A percentile compares a stretch with the other conserved stretches of the same genome.
These are phyloP conservation scores for Arthrobotrys entomopaga DNA, from an alignment of 2,329 filamentous ascomycete species.

Conservation along the genomic window DNA sequence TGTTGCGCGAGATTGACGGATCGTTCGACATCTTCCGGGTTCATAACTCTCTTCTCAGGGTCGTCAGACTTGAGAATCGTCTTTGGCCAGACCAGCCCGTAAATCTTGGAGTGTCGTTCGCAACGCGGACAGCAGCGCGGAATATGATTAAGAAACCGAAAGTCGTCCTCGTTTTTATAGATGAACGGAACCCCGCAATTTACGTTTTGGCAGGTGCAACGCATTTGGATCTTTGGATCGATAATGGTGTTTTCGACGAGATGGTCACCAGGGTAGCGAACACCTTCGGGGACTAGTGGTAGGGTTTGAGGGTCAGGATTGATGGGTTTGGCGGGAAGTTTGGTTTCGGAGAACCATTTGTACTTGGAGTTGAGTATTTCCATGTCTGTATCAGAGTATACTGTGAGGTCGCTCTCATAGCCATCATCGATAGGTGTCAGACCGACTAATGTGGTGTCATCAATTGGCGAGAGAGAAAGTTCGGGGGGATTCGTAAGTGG, in stretches of 20 bases:
- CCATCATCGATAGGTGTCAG: slow-evolving; percentile 29
- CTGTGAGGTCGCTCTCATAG: slow-evolving; percentile 51
- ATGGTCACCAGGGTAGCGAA: slow-evolving; percentile 46
- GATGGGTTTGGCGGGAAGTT: slow-evolving; percentile 34
- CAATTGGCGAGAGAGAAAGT: slow-evolving; percentile 6
- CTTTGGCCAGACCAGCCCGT: slow-evolving; percentile 96
- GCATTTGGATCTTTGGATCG: slow-evolving; percentile 49
- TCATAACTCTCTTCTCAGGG: slow-evolving; percentile 64
- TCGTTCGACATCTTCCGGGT: slow-evolving; percentile 48
- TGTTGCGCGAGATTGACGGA: slow-evolving; percentile 45
- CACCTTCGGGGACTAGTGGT: slow-evolving; percentile 44
- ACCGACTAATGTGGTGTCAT: slow-evolving; percentile 2
- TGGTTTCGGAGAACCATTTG: slow-evolving; percentile 29
- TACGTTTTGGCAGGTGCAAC: slow-evolving; percentile 45
- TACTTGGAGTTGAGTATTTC: slow-evolving; percentile 53
- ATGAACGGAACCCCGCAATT: slow-evolving; percentile 43
- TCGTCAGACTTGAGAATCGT: slow-evolving; percentile 82
- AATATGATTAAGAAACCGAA: slow-evolving; percentile 66
- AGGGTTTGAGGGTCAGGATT: slow-evolving; percentile 41
- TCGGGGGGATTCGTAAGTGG: slow-evolving; percentile 18
- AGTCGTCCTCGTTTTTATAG: slow-evolving; percentile 52
- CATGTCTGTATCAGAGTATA: slow-evolving; percentile 51
- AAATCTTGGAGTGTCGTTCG: slow-evolving; percentile 93
- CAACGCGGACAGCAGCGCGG: slow-evolving; percentile 87
- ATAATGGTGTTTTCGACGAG: slow-evolving; percentile 44